phyloP scores from a whole-genome alignment of 208 protist genomes.

The Phytomonas sp. region DNA sequence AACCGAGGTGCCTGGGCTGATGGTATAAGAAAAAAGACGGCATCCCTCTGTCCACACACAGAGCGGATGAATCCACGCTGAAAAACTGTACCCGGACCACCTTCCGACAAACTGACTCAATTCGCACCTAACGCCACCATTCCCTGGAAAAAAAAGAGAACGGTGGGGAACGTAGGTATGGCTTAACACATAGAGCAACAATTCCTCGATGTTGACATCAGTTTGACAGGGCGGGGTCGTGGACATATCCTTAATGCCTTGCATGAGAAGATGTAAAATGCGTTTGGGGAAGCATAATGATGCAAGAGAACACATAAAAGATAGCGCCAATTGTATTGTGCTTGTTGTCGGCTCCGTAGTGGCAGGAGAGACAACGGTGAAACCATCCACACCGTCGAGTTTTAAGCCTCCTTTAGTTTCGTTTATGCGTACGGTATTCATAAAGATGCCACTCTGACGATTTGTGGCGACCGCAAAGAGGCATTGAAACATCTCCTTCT shows the following conservation, averaged over 20 bases:
- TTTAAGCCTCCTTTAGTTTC: constrained; percentile 16
- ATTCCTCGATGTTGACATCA: constrained; percentile 67
- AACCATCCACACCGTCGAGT: neutral
- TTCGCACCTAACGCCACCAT: constrained; percentile 45
- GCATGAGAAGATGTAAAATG: constrained; percentile 34
- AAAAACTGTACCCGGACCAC: constrained; percentile 70
- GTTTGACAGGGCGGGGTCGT: constrained; percentile 31
- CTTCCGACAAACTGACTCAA: constrained; percentile 24
- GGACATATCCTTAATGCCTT: constrained; percentile 47
- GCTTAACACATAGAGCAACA: constrained; percentile 54
- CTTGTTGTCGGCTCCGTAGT: constrained; percentile 38
- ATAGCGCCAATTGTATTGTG: constrained; percentile 56
- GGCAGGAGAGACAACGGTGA: constrained; percentile 9
- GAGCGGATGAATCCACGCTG: constrained; percentile 67
- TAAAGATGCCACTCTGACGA: constrained; percentile 55
- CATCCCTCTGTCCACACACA: constrained; percentile 71
- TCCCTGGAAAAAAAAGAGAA: constrained; percentile 62
- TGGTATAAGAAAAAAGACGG: constrained; percentile 63
- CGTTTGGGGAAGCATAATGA: constrained; percentile 33
- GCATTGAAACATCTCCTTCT: constrained; percentile 36
- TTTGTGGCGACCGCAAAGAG: constrained; percentile 52
- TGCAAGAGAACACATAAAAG: constrained; percentile 49
- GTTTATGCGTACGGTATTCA: constrained; percentile 6
- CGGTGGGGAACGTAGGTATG: constrained; percentile 27
- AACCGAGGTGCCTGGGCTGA: constrained; percentile 34